phyloP scores from a whole-genome alignment of 345 rosid genomes.

The Crucihimalaya himalaica region DNA sequence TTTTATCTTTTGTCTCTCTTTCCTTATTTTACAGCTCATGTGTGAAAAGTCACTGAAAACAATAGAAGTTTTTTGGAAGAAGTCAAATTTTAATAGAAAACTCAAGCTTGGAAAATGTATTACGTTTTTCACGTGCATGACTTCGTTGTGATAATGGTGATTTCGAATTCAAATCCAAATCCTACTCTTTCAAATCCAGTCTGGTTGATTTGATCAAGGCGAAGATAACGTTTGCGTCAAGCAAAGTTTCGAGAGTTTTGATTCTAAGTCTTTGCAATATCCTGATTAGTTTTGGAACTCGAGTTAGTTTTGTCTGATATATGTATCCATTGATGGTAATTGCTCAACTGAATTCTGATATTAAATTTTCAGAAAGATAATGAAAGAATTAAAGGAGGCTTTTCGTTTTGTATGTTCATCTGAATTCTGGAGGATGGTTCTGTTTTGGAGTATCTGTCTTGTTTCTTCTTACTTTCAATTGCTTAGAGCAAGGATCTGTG shows the following conservation, averaged over 20 bases:
- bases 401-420: conserved; percentile 48
- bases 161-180: too few species aligned
- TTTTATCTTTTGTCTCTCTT: not conserved
- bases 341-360: not conserved
- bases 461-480: conserved; percentile 55
- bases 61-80: not conserved
- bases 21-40: not conserved
- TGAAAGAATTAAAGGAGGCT: conserved; percentile 45
- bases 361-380: conserved; percentile 9
- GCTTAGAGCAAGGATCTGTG: conserved; percentile 43
- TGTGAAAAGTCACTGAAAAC: too few species aligned
- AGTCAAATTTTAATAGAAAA: not conserved
- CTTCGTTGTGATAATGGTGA: not conserved
- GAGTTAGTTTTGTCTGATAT: not conserved
- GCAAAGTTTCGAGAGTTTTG: not conserved
- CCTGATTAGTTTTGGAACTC: not conserved
- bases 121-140: not conserved
- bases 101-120: too few species aligned
- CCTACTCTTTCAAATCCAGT: not conserved
- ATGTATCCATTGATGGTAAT: not conserved
- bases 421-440: conserved; percentile 66
- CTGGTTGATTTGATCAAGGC: conserved; percentile 13
- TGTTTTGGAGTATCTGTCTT: conserved; percentile 62
- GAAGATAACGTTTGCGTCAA: conserved; percentile 11
- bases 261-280: not conserved